Evolutionary conservation across 2,329 filamentous ascomycete genomes (phyloP).

Genomic region (Hymenoscyphus repandus): DNA sequence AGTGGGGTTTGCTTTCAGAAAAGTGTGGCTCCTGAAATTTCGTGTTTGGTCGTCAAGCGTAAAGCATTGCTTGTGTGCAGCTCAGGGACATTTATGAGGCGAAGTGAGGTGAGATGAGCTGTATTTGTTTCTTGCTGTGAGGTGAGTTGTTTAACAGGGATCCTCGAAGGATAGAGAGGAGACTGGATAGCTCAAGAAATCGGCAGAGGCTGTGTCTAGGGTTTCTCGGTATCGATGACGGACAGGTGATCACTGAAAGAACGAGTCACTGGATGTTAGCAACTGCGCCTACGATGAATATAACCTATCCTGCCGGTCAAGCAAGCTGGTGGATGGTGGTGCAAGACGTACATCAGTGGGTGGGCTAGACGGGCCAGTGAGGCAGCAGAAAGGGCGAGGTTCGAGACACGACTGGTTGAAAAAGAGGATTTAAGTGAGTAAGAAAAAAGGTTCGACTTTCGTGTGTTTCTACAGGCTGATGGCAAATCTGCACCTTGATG

Average conservation of each 20-base stretch:
- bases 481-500: slow-evolving; percentile 10
- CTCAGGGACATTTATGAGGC: slow-evolving; percentile 13
- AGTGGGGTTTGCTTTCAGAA: slow-evolving; percentile 22
- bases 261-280: slow-evolving; percentile 25
- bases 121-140: slow-evolving; percentile 24
- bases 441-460: slow-evolving; percentile 11
- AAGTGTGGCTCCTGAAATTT: slow-evolving; percentile 14
- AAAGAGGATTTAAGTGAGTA: slow-evolving; percentile 15
- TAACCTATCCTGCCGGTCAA: slow-evolving; percentile 18
- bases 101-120: slow-evolving; percentile 1
- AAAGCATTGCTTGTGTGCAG: slow-evolving; percentile 21
- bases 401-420: slow-evolving; percentile 19
- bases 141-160: slow-evolving; percentile 27
- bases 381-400: slow-evolving; percentile 14
- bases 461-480: slow-evolving; percentile 18
- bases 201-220: slow-evolving; percentile 12
- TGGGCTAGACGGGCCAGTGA: slow-evolving; percentile 22
- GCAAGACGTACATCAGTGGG: slow-evolving; percentile 20
- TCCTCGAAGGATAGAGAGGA: slow-evolving; percentile 6
- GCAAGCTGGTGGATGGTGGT: slow-evolving; percentile 5
- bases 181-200: slow-evolving; percentile 15
- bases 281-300: slow-evolving; percentile 16
- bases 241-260: slow-evolving; percentile 20
- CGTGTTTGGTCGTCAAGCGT: slow-evolving; percentile 15
- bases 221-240: slow-evolving; percentile 10